Evolutionary conservation across 257 asterid genomes (phyloP), one percentile per base, ranked within the genome.

Genomic region (Solanum neorickii): DNA sequence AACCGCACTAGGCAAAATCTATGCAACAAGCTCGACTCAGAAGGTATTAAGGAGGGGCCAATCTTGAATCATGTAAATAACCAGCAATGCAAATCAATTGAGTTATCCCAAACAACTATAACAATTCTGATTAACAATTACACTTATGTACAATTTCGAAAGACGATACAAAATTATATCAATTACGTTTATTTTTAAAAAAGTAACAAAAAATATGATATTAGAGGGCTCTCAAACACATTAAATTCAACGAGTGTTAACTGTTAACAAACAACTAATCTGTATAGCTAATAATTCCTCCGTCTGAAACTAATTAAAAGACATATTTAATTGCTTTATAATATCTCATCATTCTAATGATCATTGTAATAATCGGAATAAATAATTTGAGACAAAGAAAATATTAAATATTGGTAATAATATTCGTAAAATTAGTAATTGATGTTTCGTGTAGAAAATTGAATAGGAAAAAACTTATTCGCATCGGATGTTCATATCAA

Each of bases 1-100:
- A 49, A 6, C 0, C 5, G 23, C 1, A 49, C 0, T 5, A 49
- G 60, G 2, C 5, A 49, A 49, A 16, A 0, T 1, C 9, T 49
- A 16, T 49, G 23, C 62, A 16, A 52, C 23, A 16, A 0, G 10
- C 62, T 52, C 3, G 2, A 52, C 3, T 16, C 4, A 52, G 10
- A 52, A 16, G 1, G 4, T 16, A 52, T 52, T 52, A 23, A 52
- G 10, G 4, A 52, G 62, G 62, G 16, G 16, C 18, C 23, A 9
- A 52, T 52, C 1, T 0, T 1, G 10, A 23, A 52, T 52, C 62
- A 52, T 52, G 62, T 52, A 4, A 52, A 52, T 52, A 23, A 52
- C 10, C 23, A 52, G 10, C 62, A 9, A 9, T 52, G 4, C 23
- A 52, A 16, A 52, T 23, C 62, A 52, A 16, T 8, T 52, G 6